phyloP scores from a whole-genome alignment of 164 flowering plant species.

The Vitis rupestris region DNA sequence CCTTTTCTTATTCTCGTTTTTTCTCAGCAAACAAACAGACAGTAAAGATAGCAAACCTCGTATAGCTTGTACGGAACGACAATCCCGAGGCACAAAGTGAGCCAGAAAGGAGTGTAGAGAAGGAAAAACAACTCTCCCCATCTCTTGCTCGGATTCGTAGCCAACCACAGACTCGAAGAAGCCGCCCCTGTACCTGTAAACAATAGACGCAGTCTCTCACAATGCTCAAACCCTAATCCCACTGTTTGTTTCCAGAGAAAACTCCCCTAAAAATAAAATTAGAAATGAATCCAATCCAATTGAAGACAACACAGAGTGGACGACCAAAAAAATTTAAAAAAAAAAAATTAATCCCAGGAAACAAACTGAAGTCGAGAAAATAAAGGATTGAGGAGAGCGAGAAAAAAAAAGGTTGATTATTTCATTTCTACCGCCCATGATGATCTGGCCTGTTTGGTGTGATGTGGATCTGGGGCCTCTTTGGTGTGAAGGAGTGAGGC shows the following conservation, averaged over 20 bases:
- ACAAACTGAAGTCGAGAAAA: too few species aligned
- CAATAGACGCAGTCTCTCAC: neutral
- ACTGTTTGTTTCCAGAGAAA: neutral
- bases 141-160: conserved; percentile 86
- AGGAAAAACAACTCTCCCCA: conserved; percentile 95
- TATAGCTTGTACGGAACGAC: conserved; percentile 86
- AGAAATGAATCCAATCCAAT: too few species aligned
- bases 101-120: conserved; percentile 91
- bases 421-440: too few species aligned
- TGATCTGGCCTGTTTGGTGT: too few species aligned
- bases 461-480: too few species aligned
- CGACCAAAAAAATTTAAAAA: too few species aligned
- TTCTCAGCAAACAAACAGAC: neutral
- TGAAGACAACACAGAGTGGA: too few species aligned
- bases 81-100: conserved; percentile 87
- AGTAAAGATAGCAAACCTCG: conserved; percentile 46
- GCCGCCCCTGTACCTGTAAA: conserved; percentile 11
- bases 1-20: neutral
- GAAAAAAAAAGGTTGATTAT: too few species aligned
- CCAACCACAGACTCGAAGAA: conserved; percentile 60
- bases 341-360: too few species aligned
- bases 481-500: too few species aligned
- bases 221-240: neutral
- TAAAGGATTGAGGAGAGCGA: too few species aligned
- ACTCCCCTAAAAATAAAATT: neutral